A percentile compares a stretch with the other conserved stretches of the same genome.
Evolutionary conservation across 1,284 basidiomycete species (phyloP).

Genomic region (Leccinum olivaceoglutinosum): DNA sequence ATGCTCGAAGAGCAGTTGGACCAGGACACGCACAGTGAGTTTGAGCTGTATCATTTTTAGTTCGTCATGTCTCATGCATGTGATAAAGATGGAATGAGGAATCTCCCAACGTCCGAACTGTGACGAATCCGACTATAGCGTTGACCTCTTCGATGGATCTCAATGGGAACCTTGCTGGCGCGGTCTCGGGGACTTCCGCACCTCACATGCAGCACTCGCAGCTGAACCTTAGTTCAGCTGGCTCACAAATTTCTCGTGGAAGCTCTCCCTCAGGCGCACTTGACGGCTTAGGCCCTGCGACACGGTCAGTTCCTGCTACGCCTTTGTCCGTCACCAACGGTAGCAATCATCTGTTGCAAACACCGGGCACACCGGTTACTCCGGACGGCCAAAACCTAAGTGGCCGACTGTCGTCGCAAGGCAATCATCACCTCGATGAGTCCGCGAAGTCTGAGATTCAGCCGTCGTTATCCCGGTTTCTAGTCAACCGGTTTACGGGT

Average conservation of each 20-base stretch:
- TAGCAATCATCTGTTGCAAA: conserved; percentile 51
- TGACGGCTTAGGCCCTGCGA: conserved; percentile 55
- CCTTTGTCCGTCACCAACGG: conserved; percentile 52
- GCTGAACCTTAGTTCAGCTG: conserved; percentile 39
- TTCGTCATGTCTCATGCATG: conserved; percentile 15
- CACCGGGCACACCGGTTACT: conserved; percentile 63
- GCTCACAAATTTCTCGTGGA: conserved; percentile 51
- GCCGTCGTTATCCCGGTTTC: conserved; percentile 57
- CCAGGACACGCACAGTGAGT: conserved; percentile 85
- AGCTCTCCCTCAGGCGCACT: conserved; percentile 62
- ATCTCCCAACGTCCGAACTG: conserved; percentile 81
- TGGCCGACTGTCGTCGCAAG: conserved; percentile 54
- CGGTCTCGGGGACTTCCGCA: conserved; percentile 54
- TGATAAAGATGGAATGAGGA: conserved; percentile 78
- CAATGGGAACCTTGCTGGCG: conserved; percentile 37
- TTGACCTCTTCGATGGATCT: conserved; percentile 53
- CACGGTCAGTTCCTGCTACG: conserved; percentile 73
- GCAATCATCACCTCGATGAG: conserved; percentile 44
- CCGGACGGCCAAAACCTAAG: conserved; percentile 55
- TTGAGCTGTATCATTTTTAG: conserved; percentile 5
- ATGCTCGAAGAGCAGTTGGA: conserved; percentile 88
- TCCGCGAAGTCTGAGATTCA: conserved; percentile 53
- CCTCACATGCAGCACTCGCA: conserved; percentile 62
- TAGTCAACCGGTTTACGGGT: conserved; percentile 92
- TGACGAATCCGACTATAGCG: conserved; percentile 68